Evolutionary conservation across 768 basidiomycete genomes (phyloP).

Genomic region (Hypholoma sublateritium): DNA sequence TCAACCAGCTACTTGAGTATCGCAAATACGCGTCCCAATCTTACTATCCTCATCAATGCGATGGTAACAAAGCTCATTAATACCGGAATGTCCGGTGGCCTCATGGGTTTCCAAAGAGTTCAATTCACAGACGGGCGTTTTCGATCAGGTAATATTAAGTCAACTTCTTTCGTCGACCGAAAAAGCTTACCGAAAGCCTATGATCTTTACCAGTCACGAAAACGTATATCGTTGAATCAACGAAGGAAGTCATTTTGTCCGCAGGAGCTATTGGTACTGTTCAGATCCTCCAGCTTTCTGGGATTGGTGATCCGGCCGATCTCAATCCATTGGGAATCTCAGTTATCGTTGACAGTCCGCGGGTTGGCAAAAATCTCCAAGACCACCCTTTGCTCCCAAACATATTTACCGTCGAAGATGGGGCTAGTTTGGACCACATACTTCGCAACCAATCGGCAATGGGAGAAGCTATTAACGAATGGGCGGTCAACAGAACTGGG

Average conservation of each 20-base stretch:
- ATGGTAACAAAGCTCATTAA: constrained; percentile 11
- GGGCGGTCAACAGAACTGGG: constrained; percentile 24
- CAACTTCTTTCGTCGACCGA: too few species aligned
- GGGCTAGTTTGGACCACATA: constrained; percentile 23
- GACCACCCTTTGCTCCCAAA: constrained; percentile 33
- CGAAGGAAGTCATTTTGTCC: constrained; percentile 35
- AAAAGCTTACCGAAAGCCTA: too few species aligned
- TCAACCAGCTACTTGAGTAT: constrained; percentile 13
- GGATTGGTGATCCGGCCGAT: constrained; percentile 37
- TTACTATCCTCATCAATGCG: constrained; percentile 14
- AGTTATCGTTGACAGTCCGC: constrained; percentile 34
- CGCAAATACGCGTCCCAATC: constrained; percentile 3
- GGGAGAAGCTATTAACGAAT: constrained; percentile 20
- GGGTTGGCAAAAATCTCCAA: constrained; percentile 46
- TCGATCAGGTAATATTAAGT: too few species aligned
- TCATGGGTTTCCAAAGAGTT: constrained; percentile 8
- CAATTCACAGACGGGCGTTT: constrained; percentile 1
- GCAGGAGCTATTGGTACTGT: constrained; percentile 36
- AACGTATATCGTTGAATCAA: constrained; percentile 16
- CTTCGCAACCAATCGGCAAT: constrained; percentile 18
- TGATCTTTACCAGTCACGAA: too few species aligned
- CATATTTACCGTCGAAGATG: constrained; percentile 22
- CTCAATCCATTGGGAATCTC: constrained; percentile 36
- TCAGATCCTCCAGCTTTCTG: constrained; percentile 37
- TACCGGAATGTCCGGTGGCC: background rate